Base-by-base conservation (phyloP, 257 asterid species). In the Forsythia viridissima region DNA sequence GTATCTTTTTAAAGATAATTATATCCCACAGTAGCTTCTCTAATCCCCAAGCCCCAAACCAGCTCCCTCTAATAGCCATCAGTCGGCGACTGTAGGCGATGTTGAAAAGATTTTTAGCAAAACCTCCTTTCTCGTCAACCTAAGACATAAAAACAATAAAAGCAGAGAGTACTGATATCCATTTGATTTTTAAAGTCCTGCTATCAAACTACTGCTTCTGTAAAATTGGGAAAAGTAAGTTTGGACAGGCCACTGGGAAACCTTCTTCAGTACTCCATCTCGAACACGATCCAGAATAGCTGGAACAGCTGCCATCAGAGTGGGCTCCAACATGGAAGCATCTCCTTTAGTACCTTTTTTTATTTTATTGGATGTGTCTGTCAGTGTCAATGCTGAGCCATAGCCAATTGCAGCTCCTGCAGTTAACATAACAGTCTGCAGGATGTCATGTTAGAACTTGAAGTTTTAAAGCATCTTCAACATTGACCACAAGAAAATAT, bases 271-370 rank as follows among this genome's bases (percentile, higher is more conserved):
- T 80, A 94, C 96, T 84, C 97, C 98, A 8, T 94, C 97, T 79
- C 93, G 84, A 73, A 94, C 93, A 85, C 97, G 97, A 81, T 94
- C 98, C 76, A 94, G 89, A 77, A 94, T 91, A 76, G 98, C 93
- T 57, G 98, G 98, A 81, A 94, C 98, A 48, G 97, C 90, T 72
- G 98, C 87, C 94, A 94, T 83, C 65, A 94, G 63, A 5, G 97
- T 94, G 63, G 98, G 98, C 77, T 88, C 86, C 82, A 94, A 82
- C 24, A 71, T 82, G 38, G 98, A 88, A 82, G 92, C 90, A 84
- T 94, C 98, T 81, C 98, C 98, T 83, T 83, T 82, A 65, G 98
- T 92, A 80, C 98, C 98, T 77, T 91, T 94, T 85, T 89, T 94
- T 18, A 94, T 80, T 90, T 89, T 94, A 89, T 90, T 94, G 48